These are phyloP conservation scores for Herpetomonas samuelpessoai DNA, from an alignment of 208 protist species.

Conservation along the genomic window DNA sequence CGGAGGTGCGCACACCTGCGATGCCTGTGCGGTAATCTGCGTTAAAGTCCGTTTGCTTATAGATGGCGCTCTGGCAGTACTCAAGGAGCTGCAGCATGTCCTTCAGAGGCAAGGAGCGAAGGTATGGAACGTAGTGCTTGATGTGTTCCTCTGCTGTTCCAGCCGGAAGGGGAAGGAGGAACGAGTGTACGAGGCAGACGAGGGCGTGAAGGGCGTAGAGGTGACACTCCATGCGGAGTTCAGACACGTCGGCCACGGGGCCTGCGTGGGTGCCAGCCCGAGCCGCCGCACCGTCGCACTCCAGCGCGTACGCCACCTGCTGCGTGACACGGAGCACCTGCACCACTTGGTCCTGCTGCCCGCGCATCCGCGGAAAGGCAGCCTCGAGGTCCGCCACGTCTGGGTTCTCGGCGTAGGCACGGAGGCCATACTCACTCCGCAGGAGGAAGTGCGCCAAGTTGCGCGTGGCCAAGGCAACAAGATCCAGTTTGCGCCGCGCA, in stretches of 20 bases:
- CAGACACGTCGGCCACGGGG: neutral
- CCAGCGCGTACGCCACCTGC: conserved; percentile 9
- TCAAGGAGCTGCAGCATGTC: conserved; percentile 35
- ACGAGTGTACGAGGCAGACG: conserved; percentile 67
- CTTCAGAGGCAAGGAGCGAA: conserved; percentile 25
- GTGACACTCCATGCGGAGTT: conserved; percentile 40
- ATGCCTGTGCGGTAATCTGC: conserved; percentile 57
- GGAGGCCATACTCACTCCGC: conserved; percentile 43
- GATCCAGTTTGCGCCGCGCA: conserved; percentile 36
- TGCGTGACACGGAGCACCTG: conserved; percentile 18
- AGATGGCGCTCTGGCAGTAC: conserved; percentile 45
- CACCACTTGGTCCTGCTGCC: conserved; percentile 3
- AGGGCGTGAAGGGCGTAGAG: conserved; percentile 62
- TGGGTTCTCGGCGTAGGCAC: conserved; percentile 10
- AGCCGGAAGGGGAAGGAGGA: conserved; percentile 36
- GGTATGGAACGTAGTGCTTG: conserved; percentile 25
- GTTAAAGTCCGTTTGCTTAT: conserved; percentile 45
- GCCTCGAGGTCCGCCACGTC: neutral
- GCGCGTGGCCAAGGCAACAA: conserved; percentile 47
- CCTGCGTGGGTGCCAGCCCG: neutral
- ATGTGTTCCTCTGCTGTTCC: neutral
- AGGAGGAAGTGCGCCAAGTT: conserved; percentile 60
- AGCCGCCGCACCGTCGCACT: neutral
- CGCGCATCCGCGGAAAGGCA: neutral
- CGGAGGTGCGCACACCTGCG: conserved; percentile 9